Evolutionary conservation across 225 moss, liverwort and hornwort species (phyloP), one percentile per base, ranked within the genome.

Genomic region (Neckera pumila): DNA sequence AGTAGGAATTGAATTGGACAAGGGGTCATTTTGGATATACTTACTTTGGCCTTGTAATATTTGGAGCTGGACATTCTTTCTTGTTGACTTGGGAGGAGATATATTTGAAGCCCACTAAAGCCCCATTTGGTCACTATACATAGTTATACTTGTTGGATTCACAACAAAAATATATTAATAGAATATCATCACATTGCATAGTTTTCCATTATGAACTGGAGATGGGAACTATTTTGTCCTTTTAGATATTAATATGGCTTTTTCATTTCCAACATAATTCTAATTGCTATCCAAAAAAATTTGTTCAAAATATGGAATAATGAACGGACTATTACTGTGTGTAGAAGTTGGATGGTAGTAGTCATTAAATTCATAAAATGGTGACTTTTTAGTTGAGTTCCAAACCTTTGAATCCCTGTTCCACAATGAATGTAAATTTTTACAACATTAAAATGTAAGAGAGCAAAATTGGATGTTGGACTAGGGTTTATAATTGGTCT

Each of bases 221-320:
- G 7, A 70, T 8, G 4, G 10, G 19, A 28, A 47, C 30, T 33
- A 33, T 49, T 49, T 20, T 76, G 5, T 76, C 20, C 5, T 31
- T 75, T 43, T 12, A 1, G 4, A 30, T 31, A 10, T 20, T 30
- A 75, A 12, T 31, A 47, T 33, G 31, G 12, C 49, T 49, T 4
- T 73, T 4, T 47, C 4, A 12, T 40, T 74, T 12, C 4, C 4
- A 7, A 28, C 11, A 30, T 0, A 0, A 0, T 31, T 19, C 5
- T 11, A 47, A 47, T 42, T 7, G 9, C 42, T 42, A 71, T 71
- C 5, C 42, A 71, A 42, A 26, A 42, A 42, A 26, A 4, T 42
- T 15, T 15, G 7, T 71, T 26, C 3, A 71, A 15, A 42, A 71
- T 42, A 16, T 71, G 0, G 5, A 71, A 71, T 15, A 27, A 72